Percentiles rank a stretch among this genome's conserved stretches.
Evolutionary conservation across 2,329 filamentous ascomycete genomes (phyloP).

Genomic region (Calonectria pseudoreteaudii): DNA sequence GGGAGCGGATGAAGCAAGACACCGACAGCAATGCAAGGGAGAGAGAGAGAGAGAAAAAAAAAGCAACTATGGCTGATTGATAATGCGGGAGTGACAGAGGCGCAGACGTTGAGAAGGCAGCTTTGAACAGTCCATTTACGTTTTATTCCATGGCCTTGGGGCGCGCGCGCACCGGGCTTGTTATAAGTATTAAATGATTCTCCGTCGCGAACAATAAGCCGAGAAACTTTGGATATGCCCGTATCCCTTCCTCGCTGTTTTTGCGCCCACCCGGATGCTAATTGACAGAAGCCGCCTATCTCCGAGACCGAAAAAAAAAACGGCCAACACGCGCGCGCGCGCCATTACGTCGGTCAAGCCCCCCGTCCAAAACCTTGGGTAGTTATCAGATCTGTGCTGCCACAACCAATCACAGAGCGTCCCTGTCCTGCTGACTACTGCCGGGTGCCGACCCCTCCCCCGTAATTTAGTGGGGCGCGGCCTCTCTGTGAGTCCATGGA

Average conservation of each 20-base stretch:
- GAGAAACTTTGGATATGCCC: neutral
- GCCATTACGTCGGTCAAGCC: constrained; percentile 14
- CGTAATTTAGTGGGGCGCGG: neutral
- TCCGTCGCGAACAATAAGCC: constrained; percentile 3
- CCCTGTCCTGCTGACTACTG: constrained; percentile 5
- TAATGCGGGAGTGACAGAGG: constrained; percentile 6
- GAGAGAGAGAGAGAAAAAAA: neutral
- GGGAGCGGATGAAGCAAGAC: neutral
- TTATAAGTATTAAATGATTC: constrained; percentile 15
- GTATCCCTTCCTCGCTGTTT: neutral
- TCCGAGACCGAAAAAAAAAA: constrained; percentile 28
- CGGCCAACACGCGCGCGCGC: neutral
- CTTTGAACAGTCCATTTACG: neutral
- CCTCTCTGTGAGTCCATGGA: neutral
- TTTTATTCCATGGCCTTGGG: neutral
- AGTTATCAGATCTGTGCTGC: constrained; percentile 3
- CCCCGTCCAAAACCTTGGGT: neutral
- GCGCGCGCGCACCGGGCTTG: neutral
- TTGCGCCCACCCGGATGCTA: neutral
- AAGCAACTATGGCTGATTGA: constrained; percentile 31
- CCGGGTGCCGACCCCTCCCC: neutral
- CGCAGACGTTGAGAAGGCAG: neutral
- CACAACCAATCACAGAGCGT: neutral
- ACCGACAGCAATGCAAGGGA: neutral
- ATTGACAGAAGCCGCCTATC: constrained; percentile 26